Conservation (phyloP, 306 rosid species). For the Hippophae tibetana region DNA sequence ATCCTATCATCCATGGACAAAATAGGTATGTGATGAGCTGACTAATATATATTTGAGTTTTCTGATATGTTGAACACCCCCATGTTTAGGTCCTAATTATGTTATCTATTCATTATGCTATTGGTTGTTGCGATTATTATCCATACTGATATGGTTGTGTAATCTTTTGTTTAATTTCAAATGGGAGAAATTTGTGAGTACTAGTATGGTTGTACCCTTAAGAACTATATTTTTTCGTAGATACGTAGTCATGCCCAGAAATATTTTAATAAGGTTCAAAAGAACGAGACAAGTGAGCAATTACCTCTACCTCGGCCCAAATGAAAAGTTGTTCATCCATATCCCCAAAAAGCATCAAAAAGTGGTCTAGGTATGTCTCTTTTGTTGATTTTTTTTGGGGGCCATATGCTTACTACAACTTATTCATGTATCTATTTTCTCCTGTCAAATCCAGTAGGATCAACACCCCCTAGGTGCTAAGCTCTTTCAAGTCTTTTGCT, state of each 20-base stretch:
- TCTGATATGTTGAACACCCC: too few relatives aligned
- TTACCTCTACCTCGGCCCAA: constrained; percentile 97
- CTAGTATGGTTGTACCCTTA: not conserved
- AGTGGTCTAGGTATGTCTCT: too few relatives aligned
- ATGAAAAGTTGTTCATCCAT: constrained; percentile 89
- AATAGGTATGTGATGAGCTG: too few relatives aligned
- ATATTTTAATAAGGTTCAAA: constrained; percentile 89
- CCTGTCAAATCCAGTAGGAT: constrained; percentile 49
- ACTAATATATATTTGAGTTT: too few relatives aligned
- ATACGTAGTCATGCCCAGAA: constrained; percentile 97
- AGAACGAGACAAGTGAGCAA: constrained; percentile 81
- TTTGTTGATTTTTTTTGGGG: constrained; percentile 1
- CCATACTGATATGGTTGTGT: too few relatives aligned
- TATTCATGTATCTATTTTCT: constrained; percentile 21
- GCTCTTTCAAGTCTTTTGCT: constrained; percentile 53
- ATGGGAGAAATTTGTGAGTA: too few relatives aligned
- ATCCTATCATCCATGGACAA: too few relatives aligned
- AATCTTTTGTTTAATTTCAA: too few relatives aligned
- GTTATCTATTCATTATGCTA: too few relatives aligned
- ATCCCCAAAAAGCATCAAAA: constrained; percentile 94
- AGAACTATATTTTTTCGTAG: constrained; percentile 27
- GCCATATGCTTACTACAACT: constrained; percentile 1
- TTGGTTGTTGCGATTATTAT: too few relatives aligned
- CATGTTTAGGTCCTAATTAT: too few relatives aligned
- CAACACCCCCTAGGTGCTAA: constrained; percentile 40